Evolutionary conservation across 2,329 filamentous ascomycete genomes (phyloP), one percentile per base, ranked within the genome.

Genomic region (Lasiodiplodia sp.): DNA sequence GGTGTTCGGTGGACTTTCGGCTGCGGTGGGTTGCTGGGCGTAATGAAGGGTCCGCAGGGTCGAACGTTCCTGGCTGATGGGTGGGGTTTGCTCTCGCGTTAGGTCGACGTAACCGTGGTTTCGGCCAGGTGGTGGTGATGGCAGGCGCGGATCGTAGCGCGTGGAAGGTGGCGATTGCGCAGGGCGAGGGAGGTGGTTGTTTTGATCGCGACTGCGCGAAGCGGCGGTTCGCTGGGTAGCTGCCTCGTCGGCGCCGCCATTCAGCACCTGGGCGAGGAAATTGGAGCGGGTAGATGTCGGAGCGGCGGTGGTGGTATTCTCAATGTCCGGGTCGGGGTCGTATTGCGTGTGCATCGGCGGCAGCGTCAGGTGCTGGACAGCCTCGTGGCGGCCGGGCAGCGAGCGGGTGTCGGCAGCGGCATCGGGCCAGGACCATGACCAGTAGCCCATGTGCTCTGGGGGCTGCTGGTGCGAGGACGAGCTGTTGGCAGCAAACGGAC

Each of bases 101-200:
- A 80, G 72, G 72, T 80, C 78, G 66, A 80, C 78, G 64, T 78
- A 79, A 69, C 77, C 77, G 67, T 78, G 66, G 44, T n/a, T 34
- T 12, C 28, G 63, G 16, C 49, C n/a, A 6, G 21, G 28, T 18
- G 14, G 53, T 21, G 56, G 31, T 21, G 64, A n/a, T 14, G 37
- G 64, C 21, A 66, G 37, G 18, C 44, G 56, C 16, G 65, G 52
- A 7, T 23, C 7, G 40, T 62, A 18, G 57, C 31, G 57, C 31
- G 31, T 34, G 11, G 21, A 47, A 16, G 14, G 37, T 47, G 57
- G 37, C 38, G 57, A 40, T 76, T 16, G 78, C 12, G 49, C 16
- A 8, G 53, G 44, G 11, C 16, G 49, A 23, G 44, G 14, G 28
- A 53, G 40, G 37, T 28, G 10, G 47, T 21, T 21, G n/a, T 37